Evolutionary conservation across 164 flowering plant species (phyloP).

Genomic region (Platanus orientalis): DNA sequence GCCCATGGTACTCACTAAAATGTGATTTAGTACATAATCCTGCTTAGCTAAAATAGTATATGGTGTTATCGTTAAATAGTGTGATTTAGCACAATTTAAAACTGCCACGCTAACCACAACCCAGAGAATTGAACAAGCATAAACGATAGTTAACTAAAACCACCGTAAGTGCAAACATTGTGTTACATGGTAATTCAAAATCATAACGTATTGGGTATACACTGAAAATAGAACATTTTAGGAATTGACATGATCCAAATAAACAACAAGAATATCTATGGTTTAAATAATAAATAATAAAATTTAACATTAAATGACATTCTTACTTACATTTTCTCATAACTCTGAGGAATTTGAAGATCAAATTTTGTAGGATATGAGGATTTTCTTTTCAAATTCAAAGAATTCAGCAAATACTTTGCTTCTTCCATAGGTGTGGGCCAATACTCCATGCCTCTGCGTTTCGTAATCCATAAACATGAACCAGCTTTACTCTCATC

Average conservation of each 20-base stretch:
- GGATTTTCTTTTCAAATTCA: conserved; percentile 32
- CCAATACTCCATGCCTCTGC: conserved; percentile 95
- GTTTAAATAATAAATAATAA: background rate
- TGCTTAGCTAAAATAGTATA: too few relatives aligned
- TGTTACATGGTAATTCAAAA: background rate
- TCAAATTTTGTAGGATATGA: conserved; percentile 21
- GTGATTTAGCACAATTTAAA: too few relatives aligned
- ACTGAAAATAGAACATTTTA: too few relatives aligned
- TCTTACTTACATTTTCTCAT: conserved; percentile 68
- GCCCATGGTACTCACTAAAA: too few relatives aligned
- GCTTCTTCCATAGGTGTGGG: conserved; percentile 80
- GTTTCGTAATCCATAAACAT: conserved; percentile 89
- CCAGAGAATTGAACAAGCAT: too few relatives aligned
- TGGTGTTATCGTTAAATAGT: too few relatives aligned
- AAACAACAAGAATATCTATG: conserved; percentile 7
- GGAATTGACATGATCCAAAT: background rate
- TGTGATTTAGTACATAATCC: too few relatives aligned
- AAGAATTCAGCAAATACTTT: conserved; percentile 47
- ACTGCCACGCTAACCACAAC: too few relatives aligned
- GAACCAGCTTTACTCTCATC: conserved; percentile 88
- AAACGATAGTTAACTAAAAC: too few relatives aligned
- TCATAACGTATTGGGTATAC: conserved; percentile 1
- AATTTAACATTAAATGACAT: background rate
- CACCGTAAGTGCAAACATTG: too few relatives aligned
- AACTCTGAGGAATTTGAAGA: conserved; percentile 61